Conservation (phyloP, 2,329 filamentous ascomycete genomes). For the Epichloe hybrida region DNA sequence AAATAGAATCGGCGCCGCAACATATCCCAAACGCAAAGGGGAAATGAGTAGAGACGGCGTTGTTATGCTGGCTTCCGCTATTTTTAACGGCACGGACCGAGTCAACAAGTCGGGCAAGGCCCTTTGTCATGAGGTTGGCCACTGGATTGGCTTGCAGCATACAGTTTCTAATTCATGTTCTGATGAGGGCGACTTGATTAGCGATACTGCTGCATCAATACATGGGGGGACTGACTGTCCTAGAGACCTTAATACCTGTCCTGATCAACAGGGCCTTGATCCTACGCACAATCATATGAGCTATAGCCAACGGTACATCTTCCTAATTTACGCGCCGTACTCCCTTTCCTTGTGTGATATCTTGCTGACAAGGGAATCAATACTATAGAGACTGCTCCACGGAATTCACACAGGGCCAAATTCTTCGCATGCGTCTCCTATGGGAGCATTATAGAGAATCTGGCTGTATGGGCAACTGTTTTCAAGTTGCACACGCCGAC, state of each 20-base stretch:
- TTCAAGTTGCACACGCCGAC: too few species aligned
- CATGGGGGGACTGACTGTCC: slow-evolving; percentile 23
- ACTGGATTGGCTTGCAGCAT: slow-evolving; percentile 36
- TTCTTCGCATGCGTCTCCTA: not conserved
- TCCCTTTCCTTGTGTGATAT: too few species aligned
- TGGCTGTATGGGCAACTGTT: too few species aligned
- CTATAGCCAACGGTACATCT: too few species aligned
- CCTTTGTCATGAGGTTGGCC: slow-evolving; percentile 29
- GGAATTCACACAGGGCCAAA: not conserved
- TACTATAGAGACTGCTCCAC: too few species aligned
- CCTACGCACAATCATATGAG: slow-evolving; percentile 1
- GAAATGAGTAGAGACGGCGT: too few species aligned
- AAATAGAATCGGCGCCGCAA: too few species aligned
- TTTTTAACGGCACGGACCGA: not conserved
- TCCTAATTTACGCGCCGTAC: too few species aligned
- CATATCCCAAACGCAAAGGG: too few species aligned
- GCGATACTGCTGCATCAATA: slow-evolving; percentile 26
- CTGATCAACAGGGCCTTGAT: slow-evolving; percentile 17
- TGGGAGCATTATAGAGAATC: not conserved
- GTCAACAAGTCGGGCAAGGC: slow-evolving; percentile 20
- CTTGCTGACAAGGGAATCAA: too few species aligned
- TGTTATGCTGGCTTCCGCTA: too few species aligned
- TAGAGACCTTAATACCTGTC: slow-evolving; percentile 22
- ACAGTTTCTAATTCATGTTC: slow-evolving; percentile 30
- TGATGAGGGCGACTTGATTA: slow-evolving; percentile 23